Evolutionary conservation across 257 asterid genomes (phyloP), one percentile per base, ranked within the genome.

Genomic region (Solanum tacnaense): DNA sequence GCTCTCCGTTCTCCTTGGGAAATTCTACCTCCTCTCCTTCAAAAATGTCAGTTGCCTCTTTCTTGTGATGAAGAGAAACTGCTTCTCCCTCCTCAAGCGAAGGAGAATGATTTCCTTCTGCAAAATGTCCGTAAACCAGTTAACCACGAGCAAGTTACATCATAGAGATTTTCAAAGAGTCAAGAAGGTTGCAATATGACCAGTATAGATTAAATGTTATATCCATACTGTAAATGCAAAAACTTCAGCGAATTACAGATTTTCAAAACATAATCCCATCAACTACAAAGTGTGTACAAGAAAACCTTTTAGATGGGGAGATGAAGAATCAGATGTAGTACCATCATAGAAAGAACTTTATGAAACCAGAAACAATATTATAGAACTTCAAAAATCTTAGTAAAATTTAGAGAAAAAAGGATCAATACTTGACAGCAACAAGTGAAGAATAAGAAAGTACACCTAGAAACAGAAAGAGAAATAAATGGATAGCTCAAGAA

Each of bases 11-110:
- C 90, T 94, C 99, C 89, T 90, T 90, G 65, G 99, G 95, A 87
- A 92, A 96, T 91, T 93, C 98, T n/a, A 95, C 96, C 86, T 93
- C 99, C 90, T 94, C 98, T 85, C 88, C 93, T 44, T 94, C 99
- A 84, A 92, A 91, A 75, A 92, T 86, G 82, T 91, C 95, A 87
- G 91, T 87, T 70, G 89, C 89, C 88, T 90, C 95, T 86, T 91
- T 92, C 89, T 88, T 93, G 85, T 90, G 91, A 87, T 87, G 89
- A 76, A 78, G 88, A 27, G 88, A 89, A 13, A 91, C 90, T 83
- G 87, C 90, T 78, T 93, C 96, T 56, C 86, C 92, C 71, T 91
- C 91, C 81, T 89, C 98, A 90, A 44, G 91, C 11, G 86, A 83
- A 89, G 92, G 91, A 82, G 95, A 89, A 75, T 75, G 92, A 91